phyloP scores from a whole-genome alignment of 2,329 filamentous ascomycete genomes.

The Neoscytalidium dimidiatum region DNA sequence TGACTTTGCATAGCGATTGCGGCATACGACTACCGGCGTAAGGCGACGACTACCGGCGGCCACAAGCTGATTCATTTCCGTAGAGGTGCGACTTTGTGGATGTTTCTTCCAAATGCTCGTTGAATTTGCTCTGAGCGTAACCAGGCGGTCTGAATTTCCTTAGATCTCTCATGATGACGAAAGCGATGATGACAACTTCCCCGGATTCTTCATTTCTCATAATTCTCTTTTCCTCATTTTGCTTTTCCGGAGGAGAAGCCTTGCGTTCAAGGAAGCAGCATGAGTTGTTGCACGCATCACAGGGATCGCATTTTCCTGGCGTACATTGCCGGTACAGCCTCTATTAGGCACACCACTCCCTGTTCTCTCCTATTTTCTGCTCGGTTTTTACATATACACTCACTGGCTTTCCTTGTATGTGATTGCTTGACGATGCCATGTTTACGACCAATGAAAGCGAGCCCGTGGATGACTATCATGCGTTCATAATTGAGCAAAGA shows the following conservation, averaged over 20 bases:
- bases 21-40: constrained; percentile 13
- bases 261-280: constrained; percentile 7
- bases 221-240: not conserved
- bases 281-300: constrained; percentile 8
- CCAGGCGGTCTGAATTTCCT: not conserved
- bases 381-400: not conserved
- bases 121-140: not conserved
- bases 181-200: constrained; percentile 13
- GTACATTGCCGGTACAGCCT: not conserved
- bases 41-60: not conserved
- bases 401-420: constrained; percentile 12
- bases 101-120: not conserved
- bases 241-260: constrained; percentile 1
- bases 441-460: constrained; percentile 13
- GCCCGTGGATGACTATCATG: constrained; percentile 2
- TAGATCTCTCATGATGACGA: constrained; percentile 16
- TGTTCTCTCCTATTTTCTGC: not conserved
- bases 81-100: constrained; percentile 13
- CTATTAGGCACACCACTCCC: not conserved
- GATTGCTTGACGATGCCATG: constrained; percentile 15
- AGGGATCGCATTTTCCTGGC: constrained; percentile 8
- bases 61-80: constrained; percentile 1
- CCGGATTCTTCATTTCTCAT: constrained; percentile 5
- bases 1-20: constrained; percentile 20
- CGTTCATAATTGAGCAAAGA: constrained; percentile 12